Conservation (phyloP, 2,329 filamentous ascomycete genomes). For the Venturia oleaginea region DNA sequence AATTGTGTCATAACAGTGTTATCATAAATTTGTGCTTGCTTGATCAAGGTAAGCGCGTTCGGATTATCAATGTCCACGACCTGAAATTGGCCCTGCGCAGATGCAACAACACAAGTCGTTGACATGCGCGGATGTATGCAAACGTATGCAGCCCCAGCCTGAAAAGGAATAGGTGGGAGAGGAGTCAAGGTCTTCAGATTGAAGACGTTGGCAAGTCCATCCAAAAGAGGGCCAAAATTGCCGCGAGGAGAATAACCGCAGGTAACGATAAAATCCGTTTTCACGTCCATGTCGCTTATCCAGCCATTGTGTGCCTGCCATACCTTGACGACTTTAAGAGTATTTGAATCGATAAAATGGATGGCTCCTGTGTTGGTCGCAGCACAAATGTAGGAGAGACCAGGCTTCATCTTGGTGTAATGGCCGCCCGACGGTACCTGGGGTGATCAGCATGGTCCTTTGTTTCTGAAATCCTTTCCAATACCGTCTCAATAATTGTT, state of each 20-base stretch:
- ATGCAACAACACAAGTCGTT: conserved; percentile 88
- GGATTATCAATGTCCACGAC: conserved; percentile 93
- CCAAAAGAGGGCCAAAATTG: conserved; percentile 69
- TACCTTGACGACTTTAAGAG: conserved; percentile 67
- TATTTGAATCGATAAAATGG: conserved; percentile 74
- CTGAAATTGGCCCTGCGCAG: conserved; percentile 86
- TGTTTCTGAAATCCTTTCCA: conserved; percentile 14
- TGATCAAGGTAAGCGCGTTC: conserved; percentile 67
- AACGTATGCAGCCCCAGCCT: conserved; percentile 85
- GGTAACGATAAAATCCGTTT: conserved; percentile 89
- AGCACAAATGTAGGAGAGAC: conserved; percentile 78
- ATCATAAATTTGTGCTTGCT: conserved; percentile 67
- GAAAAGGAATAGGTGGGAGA: conserved; percentile 83
- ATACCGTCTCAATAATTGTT: conserved; percentile 32
- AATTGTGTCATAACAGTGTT: conserved; percentile 62
- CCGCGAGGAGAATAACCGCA: conserved; percentile 87
- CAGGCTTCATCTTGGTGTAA: conserved; percentile 88
- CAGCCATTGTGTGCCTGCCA: conserved; percentile 86
- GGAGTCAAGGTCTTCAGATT: conserved; percentile 85
- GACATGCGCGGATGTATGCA: conserved; percentile 94
- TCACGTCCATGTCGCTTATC: conserved; percentile 95
- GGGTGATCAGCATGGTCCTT: conserved; percentile 24
- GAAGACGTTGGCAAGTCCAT: conserved; percentile 91
- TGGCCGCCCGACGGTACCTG: conserved; percentile 62
- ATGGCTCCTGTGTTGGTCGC: conserved; percentile 76